Evolutionary conservation across 176 grass and related monocot species (phyloP).

Genomic region (Guadua angustifolia): DNA sequence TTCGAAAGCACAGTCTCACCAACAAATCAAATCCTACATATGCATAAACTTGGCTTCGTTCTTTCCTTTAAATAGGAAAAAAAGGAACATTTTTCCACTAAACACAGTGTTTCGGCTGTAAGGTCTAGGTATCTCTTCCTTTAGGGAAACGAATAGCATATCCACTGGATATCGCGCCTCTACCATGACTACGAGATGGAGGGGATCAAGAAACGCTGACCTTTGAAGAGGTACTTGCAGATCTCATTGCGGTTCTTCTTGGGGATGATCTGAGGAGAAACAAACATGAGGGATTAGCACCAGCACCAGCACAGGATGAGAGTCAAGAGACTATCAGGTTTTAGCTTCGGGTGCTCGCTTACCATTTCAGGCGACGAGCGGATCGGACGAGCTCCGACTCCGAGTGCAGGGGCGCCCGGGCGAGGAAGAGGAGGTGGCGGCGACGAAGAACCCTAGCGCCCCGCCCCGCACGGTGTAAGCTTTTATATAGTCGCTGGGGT

Average conservation of each 20-base stretch:
- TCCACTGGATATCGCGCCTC: not conserved
- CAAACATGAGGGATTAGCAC: conserved; percentile 17
- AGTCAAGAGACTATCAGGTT: not conserved
- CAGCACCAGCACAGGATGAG: not conserved
- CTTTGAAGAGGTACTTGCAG: conserved; percentile 99
- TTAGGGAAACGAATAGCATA: not conserved
- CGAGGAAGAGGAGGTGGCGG: conserved; percentile 26
- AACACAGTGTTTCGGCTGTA: not conserved
- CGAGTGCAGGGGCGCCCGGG: conserved; percentile 8
- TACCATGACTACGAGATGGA: not conserved
- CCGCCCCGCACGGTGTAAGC: not conserved
- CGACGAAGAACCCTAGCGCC: conserved; percentile 56
- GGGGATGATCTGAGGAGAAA: conserved; percentile 74
- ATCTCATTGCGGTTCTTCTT: conserved; percentile 99
- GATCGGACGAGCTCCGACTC: conserved; percentile 34
- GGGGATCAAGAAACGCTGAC: conserved; percentile 6
- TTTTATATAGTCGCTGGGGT: conserved; percentile 57
- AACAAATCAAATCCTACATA: not conserved
- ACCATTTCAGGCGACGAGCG: conserved; percentile 54
- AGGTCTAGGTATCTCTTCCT: not conserved
- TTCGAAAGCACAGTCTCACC: not conserved
- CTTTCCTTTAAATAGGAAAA: not conserved
- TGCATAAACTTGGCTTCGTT: too few species aligned
- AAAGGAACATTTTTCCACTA: not conserved
- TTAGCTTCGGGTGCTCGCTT: not conserved